Evolutionary conservation across 1,284 basidiomycete species (phyloP).

Genomic region (Naganishia albida): DNA sequence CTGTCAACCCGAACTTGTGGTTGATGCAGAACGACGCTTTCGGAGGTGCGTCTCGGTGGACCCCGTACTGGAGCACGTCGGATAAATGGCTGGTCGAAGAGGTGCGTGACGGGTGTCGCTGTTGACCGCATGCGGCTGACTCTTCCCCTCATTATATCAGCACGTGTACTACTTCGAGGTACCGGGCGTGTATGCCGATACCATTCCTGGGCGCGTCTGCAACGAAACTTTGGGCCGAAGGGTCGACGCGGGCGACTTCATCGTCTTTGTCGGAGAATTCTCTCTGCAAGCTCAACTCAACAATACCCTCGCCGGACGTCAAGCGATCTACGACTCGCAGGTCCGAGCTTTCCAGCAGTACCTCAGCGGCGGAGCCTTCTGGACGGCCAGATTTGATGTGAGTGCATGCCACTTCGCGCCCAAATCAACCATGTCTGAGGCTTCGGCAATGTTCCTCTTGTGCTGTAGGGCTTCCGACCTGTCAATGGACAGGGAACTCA

Average conservation of each 20-base stretch:
- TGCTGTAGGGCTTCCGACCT: neutral
- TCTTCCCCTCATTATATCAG: neutral
- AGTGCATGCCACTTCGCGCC: neutral
- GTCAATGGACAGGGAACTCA: neutral
- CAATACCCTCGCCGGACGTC: neutral
- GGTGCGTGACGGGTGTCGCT: neutral
- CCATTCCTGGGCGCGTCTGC: neutral
- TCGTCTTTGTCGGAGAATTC: neutral
- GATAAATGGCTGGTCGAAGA: neutral
- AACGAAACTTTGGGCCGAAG: neutral
- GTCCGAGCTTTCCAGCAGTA: neutral
- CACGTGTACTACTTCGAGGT: neutral
- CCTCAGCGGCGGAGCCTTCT: neutral
- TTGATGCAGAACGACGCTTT: neutral
- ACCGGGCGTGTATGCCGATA: neutral
- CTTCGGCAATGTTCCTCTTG: neutral
- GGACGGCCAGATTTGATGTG: neutral
- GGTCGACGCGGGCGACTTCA: neutral
- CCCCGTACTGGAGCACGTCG: neutral
- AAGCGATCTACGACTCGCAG: neutral
- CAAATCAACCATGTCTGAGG: neutral
- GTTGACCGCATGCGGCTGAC: too few relatives aligned
- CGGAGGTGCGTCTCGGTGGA: neutral
- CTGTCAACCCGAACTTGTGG: neutral
- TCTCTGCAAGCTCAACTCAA: neutral